phyloP scores from a whole-genome alignment of 352 stramenopile species.

The Pythium apleroticum region DNA sequence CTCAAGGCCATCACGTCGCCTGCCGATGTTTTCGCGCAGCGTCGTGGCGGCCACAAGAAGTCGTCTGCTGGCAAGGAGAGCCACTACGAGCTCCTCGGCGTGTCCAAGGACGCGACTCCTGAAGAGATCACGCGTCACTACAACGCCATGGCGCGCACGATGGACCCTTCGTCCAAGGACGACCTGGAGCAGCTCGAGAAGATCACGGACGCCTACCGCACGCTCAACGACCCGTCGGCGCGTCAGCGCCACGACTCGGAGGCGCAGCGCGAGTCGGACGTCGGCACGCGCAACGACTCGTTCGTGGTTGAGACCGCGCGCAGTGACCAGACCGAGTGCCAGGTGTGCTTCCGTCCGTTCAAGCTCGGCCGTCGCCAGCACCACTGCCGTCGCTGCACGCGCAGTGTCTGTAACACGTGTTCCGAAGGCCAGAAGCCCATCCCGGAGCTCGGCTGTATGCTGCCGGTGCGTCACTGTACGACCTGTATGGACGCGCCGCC shows the following conservation, averaged over 20 bases:
- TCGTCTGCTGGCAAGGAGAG: conserved; percentile 41
- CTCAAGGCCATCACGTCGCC: conserved; percentile 88
- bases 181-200: conserved; percentile 72
- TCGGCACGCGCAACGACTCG: conserved; percentile 39
- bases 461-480: conserved; percentile 79
- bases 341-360: conserved; percentile 88
- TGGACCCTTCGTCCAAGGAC: conserved; percentile 60
- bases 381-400: conserved; percentile 83
- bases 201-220: conserved; percentile 79
- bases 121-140: conserved; percentile 81
- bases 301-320: conserved; percentile 76
- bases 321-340: conserved; percentile 85
- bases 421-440: conserved; percentile 84
- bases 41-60: conserved; percentile 50
- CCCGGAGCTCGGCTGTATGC: conserved; percentile 74
- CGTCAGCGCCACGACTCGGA: conserved; percentile 64
- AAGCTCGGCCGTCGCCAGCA: conserved; percentile 82
- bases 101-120: conserved; percentile 59
- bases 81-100: conserved; percentile 72
- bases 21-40: conserved; percentile 82
- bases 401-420: conserved; percentile 83
- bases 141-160: conserved; percentile 65
- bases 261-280: conserved; percentile 47
- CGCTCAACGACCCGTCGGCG: conserved; percentile 59
- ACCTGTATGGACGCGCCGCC: conserved; percentile 76